phyloP scores from a whole-genome alignment of 176 grass and related monocot species.

The Dendrocalamus sinicus region DNA sequence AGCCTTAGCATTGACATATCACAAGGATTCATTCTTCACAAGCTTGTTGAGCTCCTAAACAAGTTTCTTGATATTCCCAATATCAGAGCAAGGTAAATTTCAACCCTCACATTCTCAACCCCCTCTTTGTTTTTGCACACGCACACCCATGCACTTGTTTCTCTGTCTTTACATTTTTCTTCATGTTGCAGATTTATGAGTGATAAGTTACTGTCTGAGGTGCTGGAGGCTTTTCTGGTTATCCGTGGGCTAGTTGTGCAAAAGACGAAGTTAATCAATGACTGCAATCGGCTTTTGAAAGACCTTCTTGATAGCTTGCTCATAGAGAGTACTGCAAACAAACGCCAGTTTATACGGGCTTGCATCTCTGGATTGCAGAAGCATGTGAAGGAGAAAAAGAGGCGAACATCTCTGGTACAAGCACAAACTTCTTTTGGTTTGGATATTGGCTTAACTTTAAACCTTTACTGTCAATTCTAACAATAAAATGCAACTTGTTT shows the following conservation, averaged over 20 bases:
- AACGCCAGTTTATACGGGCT: slow-evolving; percentile 91
- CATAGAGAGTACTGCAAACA: slow-evolving; percentile 85
- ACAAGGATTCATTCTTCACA: slow-evolving; percentile 96
- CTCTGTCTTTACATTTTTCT: background rate
- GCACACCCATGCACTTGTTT: slow-evolving; percentile 6
- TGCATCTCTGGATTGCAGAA: slow-evolving; percentile 94
- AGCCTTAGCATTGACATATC: slow-evolving; percentile 92
- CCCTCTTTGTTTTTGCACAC: slow-evolving; percentile 5
- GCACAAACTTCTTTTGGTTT: slow-evolving; percentile 11
- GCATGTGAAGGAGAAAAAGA: slow-evolving; percentile 80
- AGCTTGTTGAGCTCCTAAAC: slow-evolving; percentile 90
- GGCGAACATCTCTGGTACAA: slow-evolving; percentile 82
- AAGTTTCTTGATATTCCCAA: slow-evolving; percentile 98
- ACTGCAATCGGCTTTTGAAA: slow-evolving; percentile 89
- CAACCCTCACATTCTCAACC: background rate
- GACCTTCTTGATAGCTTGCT: slow-evolving; percentile 94
- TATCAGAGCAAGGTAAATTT: slow-evolving; percentile 82
- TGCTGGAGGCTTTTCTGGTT: slow-evolving; percentile 85
- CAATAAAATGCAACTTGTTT: slow-evolving; percentile 38
- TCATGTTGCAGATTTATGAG: slow-evolving; percentile 78
- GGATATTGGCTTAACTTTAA: slow-evolving; percentile 11
- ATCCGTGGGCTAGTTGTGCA: slow-evolving; percentile 94
- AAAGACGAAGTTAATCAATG: slow-evolving; percentile 96
- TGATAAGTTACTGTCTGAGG: slow-evolving; percentile 80
- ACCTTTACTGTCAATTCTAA: slow-evolving; percentile 14